These are phyloP conservation scores for Leccinum pseudoinsigne DNA, from an alignment of 1,284 basidiomycete genomes.

Conservation along the genomic window DNA sequence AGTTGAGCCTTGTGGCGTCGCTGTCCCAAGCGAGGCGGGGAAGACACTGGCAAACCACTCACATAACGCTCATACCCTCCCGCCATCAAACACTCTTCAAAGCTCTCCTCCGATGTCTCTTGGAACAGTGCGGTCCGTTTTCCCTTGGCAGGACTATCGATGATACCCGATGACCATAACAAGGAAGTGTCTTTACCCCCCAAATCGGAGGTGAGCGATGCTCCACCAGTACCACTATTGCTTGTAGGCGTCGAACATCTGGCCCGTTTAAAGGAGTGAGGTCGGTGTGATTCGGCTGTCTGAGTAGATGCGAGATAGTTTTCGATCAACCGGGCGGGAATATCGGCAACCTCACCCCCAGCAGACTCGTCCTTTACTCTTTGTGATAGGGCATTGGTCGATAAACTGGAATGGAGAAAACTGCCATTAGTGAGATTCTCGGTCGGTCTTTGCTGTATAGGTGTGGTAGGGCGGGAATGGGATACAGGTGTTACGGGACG, in stretches of 20 bases:
- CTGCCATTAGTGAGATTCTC: conserved; percentile 13
- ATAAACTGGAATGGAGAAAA: conserved; percentile 11
- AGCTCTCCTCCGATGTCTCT: conserved; percentile 78
- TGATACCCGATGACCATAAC: conserved; percentile 47
- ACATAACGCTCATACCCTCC: conserved; percentile 75
- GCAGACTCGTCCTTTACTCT: conserved; percentile 27
- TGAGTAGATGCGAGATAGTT: conserved; percentile 47
- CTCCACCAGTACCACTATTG: neutral
- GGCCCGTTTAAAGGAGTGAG: conserved; percentile 64
- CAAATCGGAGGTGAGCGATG: conserved; percentile 13
- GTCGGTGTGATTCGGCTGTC: conserved; percentile 60
- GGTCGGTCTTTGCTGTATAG: conserved; percentile 7
- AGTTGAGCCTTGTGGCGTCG: conserved; percentile 6
- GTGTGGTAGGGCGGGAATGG: conserved; percentile 16
- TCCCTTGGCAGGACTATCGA: conserved; percentile 67
- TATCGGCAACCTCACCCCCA: conserved; percentile 60
- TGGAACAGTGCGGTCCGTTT: conserved; percentile 71
- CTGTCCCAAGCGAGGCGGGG: neutral
- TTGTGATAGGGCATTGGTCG: conserved; percentile 5
- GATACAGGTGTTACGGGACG: conserved; percentile 18
- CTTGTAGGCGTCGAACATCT: conserved; percentile 41
- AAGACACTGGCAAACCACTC: conserved; percentile 26
- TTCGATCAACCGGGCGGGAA: conserved; percentile 51
- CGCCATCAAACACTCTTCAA: conserved; percentile 77
- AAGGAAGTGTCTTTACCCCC: conserved; percentile 34